A percentile compares a stretch with the other conserved stretches of the same genome.
Conservation (phyloP, 1,284 basidiomycete species). For the Neonothopanus nambi region DNA sequence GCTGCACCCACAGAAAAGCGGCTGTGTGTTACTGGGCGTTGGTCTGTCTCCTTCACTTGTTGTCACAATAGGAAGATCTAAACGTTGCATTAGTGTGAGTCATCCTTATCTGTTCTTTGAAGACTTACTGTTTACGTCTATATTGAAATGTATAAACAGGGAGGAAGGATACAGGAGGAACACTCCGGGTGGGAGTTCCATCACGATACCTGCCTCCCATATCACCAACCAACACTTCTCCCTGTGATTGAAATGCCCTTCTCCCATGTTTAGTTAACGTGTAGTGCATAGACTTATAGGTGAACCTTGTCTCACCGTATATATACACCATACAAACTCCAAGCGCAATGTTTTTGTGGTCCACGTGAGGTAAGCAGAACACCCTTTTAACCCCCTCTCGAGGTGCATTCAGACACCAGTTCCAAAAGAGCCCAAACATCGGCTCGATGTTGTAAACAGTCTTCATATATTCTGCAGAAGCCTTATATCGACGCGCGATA, state of each 20-base stretch:
- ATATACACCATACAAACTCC: constrained; percentile 28
- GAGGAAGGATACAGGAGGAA: constrained; percentile 22
- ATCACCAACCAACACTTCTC: constrained; percentile 22
- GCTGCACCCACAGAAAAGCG: neutral
- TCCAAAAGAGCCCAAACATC: constrained; percentile 30
- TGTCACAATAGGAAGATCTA: neutral
- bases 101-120: too few species aligned
- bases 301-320: constrained; percentile 4
- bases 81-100: too few species aligned
- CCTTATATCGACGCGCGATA: constrained; percentile 1
- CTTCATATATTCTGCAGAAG: neutral
- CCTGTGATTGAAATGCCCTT: constrained; percentile 20
- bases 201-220: constrained; percentile 22
- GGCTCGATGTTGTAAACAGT: constrained; percentile 16
- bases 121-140: constrained; percentile 18
- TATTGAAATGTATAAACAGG: constrained; percentile 25
- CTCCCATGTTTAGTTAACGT: too few species aligned
- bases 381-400: too few species aligned
- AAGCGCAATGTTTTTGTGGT: constrained; percentile 31
- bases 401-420: too few species aligned
- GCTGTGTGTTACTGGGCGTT: neutral
- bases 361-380: too few species aligned
- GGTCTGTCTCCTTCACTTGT: neutral
- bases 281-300: neutral
- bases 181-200: too few species aligned